Evolutionary conservation across 2,329 filamentous ascomycete genomes (phyloP).

Genomic region (Purpureocillium takamizusanense): DNA sequence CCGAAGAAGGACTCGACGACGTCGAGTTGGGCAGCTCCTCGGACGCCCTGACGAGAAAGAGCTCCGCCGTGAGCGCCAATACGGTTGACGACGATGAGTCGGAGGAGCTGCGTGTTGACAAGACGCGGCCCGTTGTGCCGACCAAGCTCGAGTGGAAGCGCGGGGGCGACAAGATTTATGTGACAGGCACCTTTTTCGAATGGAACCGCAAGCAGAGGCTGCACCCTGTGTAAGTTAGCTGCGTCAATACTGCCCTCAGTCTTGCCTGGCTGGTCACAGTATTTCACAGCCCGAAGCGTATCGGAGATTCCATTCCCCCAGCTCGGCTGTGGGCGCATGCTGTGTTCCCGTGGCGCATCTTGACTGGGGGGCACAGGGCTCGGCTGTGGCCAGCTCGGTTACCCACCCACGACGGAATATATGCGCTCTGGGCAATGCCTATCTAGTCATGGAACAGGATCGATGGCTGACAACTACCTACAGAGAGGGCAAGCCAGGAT

Average conservation of each 20-base stretch:
- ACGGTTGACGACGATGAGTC: constrained; percentile 68
- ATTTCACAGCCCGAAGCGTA: not conserved
- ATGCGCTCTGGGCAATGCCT: not conserved
- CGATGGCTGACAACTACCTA: constrained; percentile 9
- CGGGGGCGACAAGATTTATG: constrained; percentile 82
- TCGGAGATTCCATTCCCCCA: not conserved
- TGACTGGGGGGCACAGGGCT: not conserved
- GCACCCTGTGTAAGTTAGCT: constrained; percentile 66
- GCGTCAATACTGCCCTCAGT: not conserved
- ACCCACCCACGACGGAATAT: too few species aligned
- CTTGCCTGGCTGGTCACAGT: not conserved
- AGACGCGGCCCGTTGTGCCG: constrained; percentile 69
- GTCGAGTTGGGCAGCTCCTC: constrained; percentile 41
- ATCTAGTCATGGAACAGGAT: not conserved
- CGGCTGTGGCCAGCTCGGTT: not conserved
- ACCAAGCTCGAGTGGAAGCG: constrained; percentile 79
- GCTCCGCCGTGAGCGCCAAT: constrained; percentile 51
- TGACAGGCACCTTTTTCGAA: constrained; percentile 93
- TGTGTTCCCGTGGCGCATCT: not conserved
- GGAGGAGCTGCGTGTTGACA: constrained; percentile 69
- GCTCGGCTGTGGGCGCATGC: constrained; percentile 2
- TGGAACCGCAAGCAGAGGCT: constrained; percentile 94
- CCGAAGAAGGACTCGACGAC: constrained; percentile 49
- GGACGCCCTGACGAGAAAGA: constrained; percentile 41
- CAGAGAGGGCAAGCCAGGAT: constrained; percentile 48